Base-by-base conservation (phyloP, 345 rosid species). In the Zanthoxylum bungeanum region DNA sequence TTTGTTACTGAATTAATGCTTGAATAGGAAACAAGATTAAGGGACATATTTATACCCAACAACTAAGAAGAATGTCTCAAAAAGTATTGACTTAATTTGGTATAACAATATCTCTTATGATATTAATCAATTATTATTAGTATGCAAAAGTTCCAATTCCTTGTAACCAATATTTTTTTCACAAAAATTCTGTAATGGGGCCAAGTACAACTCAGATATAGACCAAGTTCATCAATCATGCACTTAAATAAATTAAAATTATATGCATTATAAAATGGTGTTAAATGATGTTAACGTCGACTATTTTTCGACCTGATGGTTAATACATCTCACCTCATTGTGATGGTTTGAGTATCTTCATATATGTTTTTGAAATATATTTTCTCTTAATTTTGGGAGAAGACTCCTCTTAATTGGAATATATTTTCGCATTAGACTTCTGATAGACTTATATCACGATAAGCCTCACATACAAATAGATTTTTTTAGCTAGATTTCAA, bases 151-250 rank as follows among this genome's bases (percentile, higher is more conserved):
- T 67, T n/a, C n/a, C n/a, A n/a, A n/a, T n/a, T n/a, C n/a, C n/a
- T n/a, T n/a, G n/a, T n/a, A n/a, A n/a, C n/a, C n/a, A n/a, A n/a
- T n/a, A n/a, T n/a, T n/a, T n/a, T 14, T 8, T 57, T 69, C 51
- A 44, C n/a, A n/a, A n/a, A n/a, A 51, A 57, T 60, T 71, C 68
- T 55, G 61, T 42, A 53, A 71, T 64, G 80, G 76, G 71, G 64
- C 64, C 76, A 50, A 55, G 81, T 68, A 85, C 86, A 85, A 66
- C 88, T 85, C n/a, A n/a, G n/a, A 55, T 30, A 47, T 62, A 58
- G 73, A 70, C 73, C 73, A 44, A 70, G 73, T 46, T n/a, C 57
- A 30, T 33, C 46, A 58, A 70, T 57, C 24, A 60, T 74, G 59
- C 12, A 55, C 25, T 78, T 71, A 58, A 68, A 76, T 73, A 70